These are phyloP conservation scores for Syzygium syzygioides DNA, from an alignment of 441 rosid genomes.

Conservation along the genomic window DNA sequence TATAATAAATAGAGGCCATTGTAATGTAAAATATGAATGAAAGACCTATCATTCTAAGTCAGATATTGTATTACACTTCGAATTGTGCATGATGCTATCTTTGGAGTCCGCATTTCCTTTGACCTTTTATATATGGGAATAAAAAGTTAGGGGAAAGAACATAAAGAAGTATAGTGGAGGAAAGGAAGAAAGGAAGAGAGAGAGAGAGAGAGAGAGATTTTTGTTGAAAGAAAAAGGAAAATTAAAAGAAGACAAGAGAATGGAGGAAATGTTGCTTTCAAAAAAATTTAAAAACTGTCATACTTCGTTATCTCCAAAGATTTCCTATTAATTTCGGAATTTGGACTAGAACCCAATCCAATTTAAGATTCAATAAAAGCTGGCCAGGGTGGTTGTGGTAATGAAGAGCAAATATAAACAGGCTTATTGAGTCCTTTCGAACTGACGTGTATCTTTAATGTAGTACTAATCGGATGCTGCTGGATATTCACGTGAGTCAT, in stretches of 20 bases:
- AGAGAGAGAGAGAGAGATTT: too few relatives aligned
- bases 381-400: background rate
- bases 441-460: background rate
- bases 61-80: background rate
- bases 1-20: background rate
- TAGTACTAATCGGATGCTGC: fast-evolving
- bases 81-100: background rate
- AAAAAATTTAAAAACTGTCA: background rate
- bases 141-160: too few relatives aligned
- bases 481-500: background rate
- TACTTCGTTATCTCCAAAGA: background rate
- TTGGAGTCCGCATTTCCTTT: background rate
- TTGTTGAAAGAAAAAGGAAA: too few relatives aligned
- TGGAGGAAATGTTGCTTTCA: too few relatives aligned
- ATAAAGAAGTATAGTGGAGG: too few relatives aligned
- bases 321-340: background rate
- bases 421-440: background rate
- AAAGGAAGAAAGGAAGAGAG: too few relatives aligned
- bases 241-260: too few relatives aligned
- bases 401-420: background rate
- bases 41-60: background rate
- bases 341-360: background rate
- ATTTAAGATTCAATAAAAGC: background rate
- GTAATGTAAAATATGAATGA: background rate
- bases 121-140: too few relatives aligned